Base-by-base conservation (phyloP, 1,139 yeast species). In the Kodamaea fungicola region DNA sequence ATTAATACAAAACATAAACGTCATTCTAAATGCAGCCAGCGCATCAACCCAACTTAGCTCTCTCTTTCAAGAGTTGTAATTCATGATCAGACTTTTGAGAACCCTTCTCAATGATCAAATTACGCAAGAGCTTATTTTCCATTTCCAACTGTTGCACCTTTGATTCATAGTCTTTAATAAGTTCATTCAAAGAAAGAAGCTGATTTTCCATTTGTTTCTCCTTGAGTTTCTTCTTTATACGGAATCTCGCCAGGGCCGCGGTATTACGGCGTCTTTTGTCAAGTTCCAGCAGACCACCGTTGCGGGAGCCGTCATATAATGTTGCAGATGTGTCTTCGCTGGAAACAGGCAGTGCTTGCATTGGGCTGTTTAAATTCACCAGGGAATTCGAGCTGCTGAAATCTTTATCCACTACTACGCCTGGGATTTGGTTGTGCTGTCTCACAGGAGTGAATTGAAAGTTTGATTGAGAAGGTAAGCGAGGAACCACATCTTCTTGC, bases 191-290 rank as follows among this genome's bases (percentile, higher is more conserved):
- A 39, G 77, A 81, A 49, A 71, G 69, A 12, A 87, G 70, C 39
- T 75, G 77, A 31, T 71, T 69, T 59, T 87, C 95, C 82, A 87
- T 78, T 57, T 87, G 90, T 57, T 82, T 88, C 59, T 88, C 96
- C 54, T 85, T 82, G 58, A 80, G 51, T 67, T 86, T 88, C 73
- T 83, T 85, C 68, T 83, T 85, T 51, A 83, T 78, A 45, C 95
- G 70, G 67, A 86, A 83, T 42, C 94, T 66, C 1, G 92, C 92
- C 33, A 84, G 77, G 1, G 95, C 95, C 1, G 89, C 90, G 0
- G 92, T 83, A 61, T 83, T 84, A 45, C 90, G 71, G 35, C 84
- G 71, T 35, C 89, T 72, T 57, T 84, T 83, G 56, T 80, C 86
- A 40, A 71, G 68, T 39, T 76, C 80, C 7, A 72, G 39, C 40